Conservation (phyloP, 2,329 filamentous ascomycete genomes). For the Xylaria polymorpha region DNA sequence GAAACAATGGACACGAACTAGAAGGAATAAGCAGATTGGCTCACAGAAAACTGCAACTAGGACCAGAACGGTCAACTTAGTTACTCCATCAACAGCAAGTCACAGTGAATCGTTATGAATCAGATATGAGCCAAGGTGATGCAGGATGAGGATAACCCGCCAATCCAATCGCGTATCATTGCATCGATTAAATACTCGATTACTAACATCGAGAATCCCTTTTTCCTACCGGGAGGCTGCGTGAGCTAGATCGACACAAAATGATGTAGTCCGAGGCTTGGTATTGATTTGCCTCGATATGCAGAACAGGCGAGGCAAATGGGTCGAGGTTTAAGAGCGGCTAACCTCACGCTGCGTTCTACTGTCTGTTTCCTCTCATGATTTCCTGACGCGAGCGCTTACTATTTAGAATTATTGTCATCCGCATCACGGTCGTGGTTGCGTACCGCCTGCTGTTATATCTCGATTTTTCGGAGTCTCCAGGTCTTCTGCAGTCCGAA, state of each 20-base stretch:
- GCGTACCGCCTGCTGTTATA: not conserved
- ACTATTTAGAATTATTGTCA: not conserved
- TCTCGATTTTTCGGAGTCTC: not conserved
- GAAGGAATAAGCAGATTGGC: too few species aligned
- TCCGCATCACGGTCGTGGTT: not conserved
- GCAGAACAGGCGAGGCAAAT: not conserved
- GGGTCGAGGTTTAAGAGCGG: constrained; percentile 2
- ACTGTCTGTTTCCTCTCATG: not conserved
- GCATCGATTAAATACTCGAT: not conserved
- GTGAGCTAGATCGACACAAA: not conserved
- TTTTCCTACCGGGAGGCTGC: not conserved
- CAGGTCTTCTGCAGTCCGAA: not conserved
- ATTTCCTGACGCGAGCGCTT: not conserved
- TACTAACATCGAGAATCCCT: not conserved
- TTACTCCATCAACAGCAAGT: not conserved
- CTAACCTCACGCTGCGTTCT: not conserved
- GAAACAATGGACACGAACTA: too few species aligned
- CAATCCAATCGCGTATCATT: constrained; percentile 5
- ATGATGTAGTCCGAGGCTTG: not conserved
- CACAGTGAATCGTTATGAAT: constrained; percentile 21
- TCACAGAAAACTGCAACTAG: too few species aligned
- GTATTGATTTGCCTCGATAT: not conserved
- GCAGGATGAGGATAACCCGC: not conserved
- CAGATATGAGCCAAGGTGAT: constrained; percentile 20
- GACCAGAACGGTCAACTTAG: too few species aligned